Conservation (phyloP, 2,329 filamentous ascomycete genomes). For the Fusarium sp. region DNA sequence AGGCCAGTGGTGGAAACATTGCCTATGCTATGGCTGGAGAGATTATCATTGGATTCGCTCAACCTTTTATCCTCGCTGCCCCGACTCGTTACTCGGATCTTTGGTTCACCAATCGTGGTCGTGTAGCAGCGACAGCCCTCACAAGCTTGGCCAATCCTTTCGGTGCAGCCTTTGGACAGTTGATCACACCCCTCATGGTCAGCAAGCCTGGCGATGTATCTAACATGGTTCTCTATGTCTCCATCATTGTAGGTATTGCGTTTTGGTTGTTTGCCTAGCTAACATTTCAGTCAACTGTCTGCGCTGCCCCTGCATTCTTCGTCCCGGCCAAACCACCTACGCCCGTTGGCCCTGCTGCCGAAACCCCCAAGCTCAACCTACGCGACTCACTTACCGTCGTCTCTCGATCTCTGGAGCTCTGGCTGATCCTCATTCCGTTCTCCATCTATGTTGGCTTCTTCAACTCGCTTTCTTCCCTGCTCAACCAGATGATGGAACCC, state of each 20-base stretch:
- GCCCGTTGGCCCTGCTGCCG: slow-evolving; percentile 76
- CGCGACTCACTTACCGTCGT: slow-evolving; percentile 66
- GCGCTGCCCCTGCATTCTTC: slow-evolving; percentile 82
- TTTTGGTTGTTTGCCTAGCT: slow-evolving; percentile 11
- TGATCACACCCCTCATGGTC: slow-evolving; percentile 85
- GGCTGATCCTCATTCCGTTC: slow-evolving; percentile 85
- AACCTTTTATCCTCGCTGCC: slow-evolving; percentile 91
- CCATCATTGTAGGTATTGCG: slow-evolving; percentile 75
- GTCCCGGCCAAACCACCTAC: slow-evolving; percentile 82
- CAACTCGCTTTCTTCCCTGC: slow-evolving; percentile 87
- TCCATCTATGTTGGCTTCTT: slow-evolving; percentile 89
- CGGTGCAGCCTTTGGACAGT: slow-evolving; percentile 87
- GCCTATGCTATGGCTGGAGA: slow-evolving; percentile 90
- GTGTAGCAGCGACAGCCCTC: slow-evolving; percentile 88
- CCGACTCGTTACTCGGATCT: slow-evolving; percentile 92
- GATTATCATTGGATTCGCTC: slow-evolving; percentile 87
- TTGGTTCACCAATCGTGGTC: slow-evolving; percentile 89
- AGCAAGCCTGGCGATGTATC: slow-evolving; percentile 74
- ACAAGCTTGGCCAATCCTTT: slow-evolving; percentile 90
- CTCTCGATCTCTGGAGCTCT: slow-evolving; percentile 74
- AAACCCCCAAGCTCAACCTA: slow-evolving; percentile 67
- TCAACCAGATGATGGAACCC: slow-evolving; percentile 90
- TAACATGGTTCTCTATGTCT: slow-evolving; percentile 84
- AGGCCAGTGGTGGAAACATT: slow-evolving; percentile 71
- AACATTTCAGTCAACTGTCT: slow-evolving; percentile 54